These are phyloP conservation scores for Penicillium tannophilum DNA, from an alignment of 495 filamentous ascomycete species.

Conservation along the genomic window DNA sequence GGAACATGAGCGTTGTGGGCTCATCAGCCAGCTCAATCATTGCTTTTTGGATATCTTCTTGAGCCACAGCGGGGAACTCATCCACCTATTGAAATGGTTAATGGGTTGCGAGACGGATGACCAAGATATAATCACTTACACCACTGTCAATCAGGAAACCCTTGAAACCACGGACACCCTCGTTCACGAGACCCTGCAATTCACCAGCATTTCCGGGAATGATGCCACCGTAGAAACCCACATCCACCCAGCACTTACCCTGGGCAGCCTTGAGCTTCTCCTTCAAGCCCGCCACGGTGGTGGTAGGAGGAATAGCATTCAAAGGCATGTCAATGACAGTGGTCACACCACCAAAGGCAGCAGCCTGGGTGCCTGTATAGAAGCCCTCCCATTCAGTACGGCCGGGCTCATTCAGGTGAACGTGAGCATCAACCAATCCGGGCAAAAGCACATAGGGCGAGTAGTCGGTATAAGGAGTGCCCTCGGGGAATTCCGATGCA, in stretches of 20 bases:
- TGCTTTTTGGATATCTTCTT: constrained; percentile 73
- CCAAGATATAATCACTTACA: constrained; percentile 54
- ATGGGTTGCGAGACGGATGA: constrained; percentile 11
- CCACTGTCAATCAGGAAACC: constrained; percentile 97
- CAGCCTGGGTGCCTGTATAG: constrained; percentile 87
- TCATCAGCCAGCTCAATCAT: constrained; percentile 76
- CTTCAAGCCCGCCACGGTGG: constrained; percentile 77
- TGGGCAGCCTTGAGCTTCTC: constrained; percentile 84
- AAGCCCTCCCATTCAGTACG: constrained; percentile 99
- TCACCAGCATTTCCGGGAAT: constrained; percentile 87
- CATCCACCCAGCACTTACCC: constrained; percentile 97
- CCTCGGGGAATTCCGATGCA: constrained; percentile 66
- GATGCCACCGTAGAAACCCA: constrained; percentile 96
- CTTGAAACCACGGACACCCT: constrained; percentile 94
- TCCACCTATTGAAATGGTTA: constrained; percentile 63
- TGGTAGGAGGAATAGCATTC: constrained; percentile 96
- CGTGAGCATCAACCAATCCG: constrained; percentile 94
- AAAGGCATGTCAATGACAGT: constrained; percentile 98
- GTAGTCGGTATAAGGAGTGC: constrained; percentile 77
- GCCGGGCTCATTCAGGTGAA: constrained; percentile 96
- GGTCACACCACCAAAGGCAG: constrained; percentile 96
- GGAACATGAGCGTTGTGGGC: constrained; percentile 94
- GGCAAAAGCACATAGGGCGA: constrained; percentile 86
- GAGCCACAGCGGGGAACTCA: constrained; percentile 89
- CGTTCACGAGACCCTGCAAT: constrained; percentile 76